Evolutionary conservation across 2,329 filamentous ascomycete genomes (phyloP), one percentile per base, ranked within the genome.

Genomic region (Pyricularia sp.): DNA sequence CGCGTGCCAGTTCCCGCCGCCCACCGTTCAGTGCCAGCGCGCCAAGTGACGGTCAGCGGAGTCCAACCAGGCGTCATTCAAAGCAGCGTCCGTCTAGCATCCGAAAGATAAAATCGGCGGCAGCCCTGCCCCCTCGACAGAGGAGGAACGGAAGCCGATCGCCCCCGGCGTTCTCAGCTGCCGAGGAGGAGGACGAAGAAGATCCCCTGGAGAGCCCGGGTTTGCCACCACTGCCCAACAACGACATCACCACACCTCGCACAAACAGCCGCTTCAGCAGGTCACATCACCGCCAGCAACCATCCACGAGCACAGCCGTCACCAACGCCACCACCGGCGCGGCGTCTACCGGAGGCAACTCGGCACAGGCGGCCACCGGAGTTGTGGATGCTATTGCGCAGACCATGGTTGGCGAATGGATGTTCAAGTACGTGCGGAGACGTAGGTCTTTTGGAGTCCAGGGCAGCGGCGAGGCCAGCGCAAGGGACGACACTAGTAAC

Each of bases 351-450:
- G 63, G 23, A 2, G 81, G 84, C 68, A 84, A 82, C 61, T 88
- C 84, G 72, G 81, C 83, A 12, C 84, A 87, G 33, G 90, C 93
- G 72, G 87, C 90, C 63, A 90, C 90, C 0, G 91, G 89, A 64
- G 92, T 98, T 17, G 94, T 99, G 6, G 95, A 98, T 80, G 93
- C 95, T 3, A 98, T 99, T 78, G 94, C 95, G 1, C 94, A 97
- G 76, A 96, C 94, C 0, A 99, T 99, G 95, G 93, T 99, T 33
- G 95, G 95, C 55, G 95, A 98, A 75, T 95, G 92, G 91, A 94
- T 96, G 92, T 94, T 90, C 83, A 96, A 96, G 79, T 95, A 96
- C 75, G 91, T 94, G 42, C 86, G 92, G 67, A 87, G 92, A 77
- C 88, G 94, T 72, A 97, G 94, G 80, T 96, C 94, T 0, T 98